Evolutionary conservation across 2,329 filamentous ascomycete species (phyloP).

Genomic region (Cyphellophora europaea): DNA sequence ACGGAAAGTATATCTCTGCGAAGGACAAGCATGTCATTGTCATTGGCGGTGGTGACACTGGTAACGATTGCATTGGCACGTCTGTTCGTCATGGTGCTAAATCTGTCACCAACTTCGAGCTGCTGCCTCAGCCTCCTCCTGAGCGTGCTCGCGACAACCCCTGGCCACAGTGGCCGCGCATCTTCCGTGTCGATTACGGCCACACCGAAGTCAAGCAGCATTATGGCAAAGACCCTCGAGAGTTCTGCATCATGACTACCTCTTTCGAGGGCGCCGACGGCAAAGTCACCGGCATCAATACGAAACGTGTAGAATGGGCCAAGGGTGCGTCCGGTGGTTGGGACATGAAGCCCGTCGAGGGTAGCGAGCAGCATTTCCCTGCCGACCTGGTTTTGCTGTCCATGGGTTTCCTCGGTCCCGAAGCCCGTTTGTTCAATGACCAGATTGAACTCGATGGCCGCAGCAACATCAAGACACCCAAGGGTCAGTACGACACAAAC

Average conservation of each 20-base stretch:
- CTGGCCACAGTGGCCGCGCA: conserved; percentile 96
- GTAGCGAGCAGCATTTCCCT: conserved; percentile 90
- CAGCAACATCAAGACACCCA: conserved; percentile 92
- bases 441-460: conserved; percentile 82
- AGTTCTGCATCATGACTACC: conserved; percentile 98
- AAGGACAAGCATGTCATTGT: conserved; percentile 95
- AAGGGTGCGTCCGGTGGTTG: conserved; percentile 81
- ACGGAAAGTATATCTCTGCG: conserved; percentile 82
- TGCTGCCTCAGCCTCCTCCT: conserved; percentile 82
- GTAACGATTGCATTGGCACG: conserved; percentile 96
- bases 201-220: conserved; percentile 93
- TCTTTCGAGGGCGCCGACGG: conserved; percentile 91
- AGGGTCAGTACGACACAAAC: conserved; percentile 82
- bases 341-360: conserved; percentile 98
- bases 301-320: conserved; percentile 90
- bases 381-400: conserved; percentile 89
- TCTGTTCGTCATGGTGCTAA: conserved; percentile 92
- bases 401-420: conserved; percentile 94
- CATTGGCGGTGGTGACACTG: conserved; percentile 94
- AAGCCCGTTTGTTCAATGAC: conserved; percentile 79
- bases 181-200: conserved; percentile 97
- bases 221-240: conserved; percentile 89
- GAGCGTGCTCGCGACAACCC: conserved; percentile 91
- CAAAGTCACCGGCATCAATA: conserved; percentile 92
- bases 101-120: conserved; percentile 92